Conservation (phyloP, 1,284 basidiomycete genomes). For the Volvariella surrecta region DNA sequence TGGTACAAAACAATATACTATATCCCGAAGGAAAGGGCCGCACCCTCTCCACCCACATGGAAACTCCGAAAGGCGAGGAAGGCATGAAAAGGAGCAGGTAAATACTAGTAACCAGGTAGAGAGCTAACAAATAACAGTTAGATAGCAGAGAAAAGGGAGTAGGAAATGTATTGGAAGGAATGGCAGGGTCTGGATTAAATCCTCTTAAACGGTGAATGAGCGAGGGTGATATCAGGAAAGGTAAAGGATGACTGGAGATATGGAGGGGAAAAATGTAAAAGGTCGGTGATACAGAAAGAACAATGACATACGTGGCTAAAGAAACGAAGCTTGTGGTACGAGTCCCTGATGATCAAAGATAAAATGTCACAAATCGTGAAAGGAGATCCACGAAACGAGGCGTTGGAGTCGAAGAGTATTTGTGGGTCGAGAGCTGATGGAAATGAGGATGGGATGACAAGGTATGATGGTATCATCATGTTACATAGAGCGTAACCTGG, state of each 20-base stretch:
- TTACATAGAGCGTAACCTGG: slow-evolving; percentile 70
- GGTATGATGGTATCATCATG: slow-evolving; percentile 26
- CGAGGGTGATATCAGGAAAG: slow-evolving; percentile 12
- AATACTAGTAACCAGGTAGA: background rate
- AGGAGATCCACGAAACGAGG: slow-evolving; percentile 6
- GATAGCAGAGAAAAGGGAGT: slow-evolving; percentile 17
- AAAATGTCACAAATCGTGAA: slow-evolving; percentile 2
- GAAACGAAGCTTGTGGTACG: slow-evolving; percentile 11
- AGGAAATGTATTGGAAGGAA: slow-evolving; percentile 16
- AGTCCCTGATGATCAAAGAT: slow-evolving; percentile 4
- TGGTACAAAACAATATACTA: too few species aligned
- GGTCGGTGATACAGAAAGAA: slow-evolving; percentile 15
- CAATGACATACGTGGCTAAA: slow-evolving; percentile 3
- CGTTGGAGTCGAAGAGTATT: slow-evolving; percentile 12
- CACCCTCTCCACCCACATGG: too few species aligned
- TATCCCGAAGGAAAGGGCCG: background rate
- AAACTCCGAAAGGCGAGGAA: slow-evolving; percentile 1
- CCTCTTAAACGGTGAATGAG: background rate
- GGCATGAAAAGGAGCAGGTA: background rate
- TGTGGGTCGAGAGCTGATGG: slow-evolving; percentile 3
- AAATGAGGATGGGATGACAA: slow-evolving; percentile 4
- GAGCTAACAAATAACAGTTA: slow-evolving; percentile 25
- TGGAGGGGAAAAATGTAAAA: slow-evolving; percentile 16
- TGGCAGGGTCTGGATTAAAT: slow-evolving; percentile 11
- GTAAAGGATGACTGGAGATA: slow-evolving; percentile 7